A percentile compares a stretch with the other conserved stretches of the same genome.
These are phyloP conservation scores for Celoporthe dispersa DNA, from an alignment of 2,329 filamentous ascomycete genomes.

Conservation along the genomic window DNA sequence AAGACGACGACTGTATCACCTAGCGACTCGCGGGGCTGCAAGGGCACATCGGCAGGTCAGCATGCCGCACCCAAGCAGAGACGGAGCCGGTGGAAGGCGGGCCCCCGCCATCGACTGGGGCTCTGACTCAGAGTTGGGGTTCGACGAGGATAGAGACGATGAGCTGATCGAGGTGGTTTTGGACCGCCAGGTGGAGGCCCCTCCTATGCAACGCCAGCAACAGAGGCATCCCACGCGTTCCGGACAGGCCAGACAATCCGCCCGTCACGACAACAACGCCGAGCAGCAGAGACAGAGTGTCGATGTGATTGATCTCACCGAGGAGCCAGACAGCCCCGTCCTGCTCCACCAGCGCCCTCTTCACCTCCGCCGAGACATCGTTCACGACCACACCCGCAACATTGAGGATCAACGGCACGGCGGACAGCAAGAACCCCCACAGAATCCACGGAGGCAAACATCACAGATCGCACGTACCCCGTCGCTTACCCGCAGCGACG, in stretches of 20 bases:
- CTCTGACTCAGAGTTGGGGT: constrained; percentile 3
- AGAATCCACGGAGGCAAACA: constrained; percentile 48
- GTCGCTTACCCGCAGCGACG: constrained; percentile 49
- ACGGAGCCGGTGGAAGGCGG: background rate
- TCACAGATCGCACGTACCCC: constrained; percentile 48
- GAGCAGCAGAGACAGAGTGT: constrained; percentile 17
- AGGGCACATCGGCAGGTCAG: background rate
- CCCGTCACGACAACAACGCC: constrained; percentile 1
- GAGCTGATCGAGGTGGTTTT: constrained; percentile 27
- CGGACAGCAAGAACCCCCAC: constrained; percentile 12
- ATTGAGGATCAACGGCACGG: background rate
- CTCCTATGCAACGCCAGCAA: constrained; percentile 26
- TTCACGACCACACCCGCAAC: constrained; percentile 4
- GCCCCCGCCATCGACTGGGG: background rate
- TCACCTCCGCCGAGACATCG: constrained; percentile 18
- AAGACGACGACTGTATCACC: no score
- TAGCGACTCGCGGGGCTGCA: background rate
- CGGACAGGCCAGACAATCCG: constrained; percentile 13
- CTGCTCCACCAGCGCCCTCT: constrained; percentile 17
- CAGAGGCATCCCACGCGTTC: constrained; percentile 10
- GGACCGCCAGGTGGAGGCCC: constrained; percentile 11
- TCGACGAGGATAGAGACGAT: constrained; percentile 23
- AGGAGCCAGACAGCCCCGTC: constrained; percentile 52
- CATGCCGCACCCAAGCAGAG: background rate
- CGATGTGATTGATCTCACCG: constrained; percentile 55